phyloP scores from a whole-genome alignment of 495 filamentous ascomycete species.

The Podospora pseudopauciseta region DNA sequence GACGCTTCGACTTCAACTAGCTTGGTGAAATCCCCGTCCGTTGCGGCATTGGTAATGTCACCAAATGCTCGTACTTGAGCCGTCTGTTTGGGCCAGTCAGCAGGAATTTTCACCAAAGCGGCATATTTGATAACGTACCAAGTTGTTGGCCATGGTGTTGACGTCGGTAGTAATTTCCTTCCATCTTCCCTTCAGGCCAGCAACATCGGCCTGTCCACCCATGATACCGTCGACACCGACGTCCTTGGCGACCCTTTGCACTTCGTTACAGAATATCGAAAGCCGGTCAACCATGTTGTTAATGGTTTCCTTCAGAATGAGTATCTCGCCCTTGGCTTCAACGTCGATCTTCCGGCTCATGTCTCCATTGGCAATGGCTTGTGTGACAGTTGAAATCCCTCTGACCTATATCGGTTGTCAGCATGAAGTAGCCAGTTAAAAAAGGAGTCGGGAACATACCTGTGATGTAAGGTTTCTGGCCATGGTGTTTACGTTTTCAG shows the following conservation, averaged over 20 bases:
- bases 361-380: constrained; percentile 90
- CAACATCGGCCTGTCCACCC: constrained; percentile 95
- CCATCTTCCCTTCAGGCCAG: constrained; percentile 91
- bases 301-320: constrained; percentile 93
- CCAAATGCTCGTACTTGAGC: constrained; percentile 97
- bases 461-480: constrained; percentile 92
- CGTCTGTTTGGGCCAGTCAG: constrained; percentile 46
- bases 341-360: constrained; percentile 96
- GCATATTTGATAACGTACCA: constrained; percentile 43
- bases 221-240: constrained; percentile 98
- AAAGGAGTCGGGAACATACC: constrained; percentile 26
- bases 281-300: constrained; percentile 98
- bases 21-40: constrained; percentile 94
- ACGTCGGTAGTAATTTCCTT: constrained; percentile 98
- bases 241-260: constrained; percentile 93
- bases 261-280: constrained; percentile 93
- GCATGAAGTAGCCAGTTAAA: not conserved
- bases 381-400: constrained; percentile 94
- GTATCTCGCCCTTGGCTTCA: constrained; percentile 90
- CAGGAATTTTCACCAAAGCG: constrained; percentile 4
- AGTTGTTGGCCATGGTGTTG: constrained; percentile 97
- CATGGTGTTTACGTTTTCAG: constrained; percentile 94
- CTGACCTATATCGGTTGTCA: constrained; percentile 54
- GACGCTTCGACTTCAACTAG: constrained; percentile 97
- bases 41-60: constrained; percentile 95